Conservation (phyloP, 1,284 basidiomycete species). For the Gomphus sp. region DNA sequence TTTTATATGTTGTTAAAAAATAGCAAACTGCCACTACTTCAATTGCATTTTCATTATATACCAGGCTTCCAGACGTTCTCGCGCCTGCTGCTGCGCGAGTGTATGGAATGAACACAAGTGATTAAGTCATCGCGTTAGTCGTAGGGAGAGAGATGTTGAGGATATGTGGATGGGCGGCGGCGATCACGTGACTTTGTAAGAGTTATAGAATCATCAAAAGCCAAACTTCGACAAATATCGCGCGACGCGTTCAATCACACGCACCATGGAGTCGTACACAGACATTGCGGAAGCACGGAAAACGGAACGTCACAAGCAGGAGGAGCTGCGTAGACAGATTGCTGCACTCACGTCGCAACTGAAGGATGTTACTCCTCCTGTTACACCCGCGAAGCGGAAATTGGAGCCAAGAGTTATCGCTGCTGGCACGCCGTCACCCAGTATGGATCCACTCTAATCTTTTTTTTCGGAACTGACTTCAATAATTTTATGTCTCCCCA, state of each 20-base stretch:
- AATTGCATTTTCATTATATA: too few relatives aligned
- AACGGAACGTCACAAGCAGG: neutral
- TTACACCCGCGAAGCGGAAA: constrained; percentile 42
- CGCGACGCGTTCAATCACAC: neutral
- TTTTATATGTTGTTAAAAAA: too few relatives aligned
- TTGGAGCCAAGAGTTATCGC: constrained; percentile 32
- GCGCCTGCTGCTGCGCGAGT: too few relatives aligned
- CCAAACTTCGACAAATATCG: neutral
- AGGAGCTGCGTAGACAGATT: constrained; percentile 34
- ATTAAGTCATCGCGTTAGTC: too few relatives aligned
- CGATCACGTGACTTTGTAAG: too few relatives aligned
- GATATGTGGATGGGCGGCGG: too few relatives aligned
- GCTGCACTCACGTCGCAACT: constrained; percentile 34
- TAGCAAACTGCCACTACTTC: too few relatives aligned
- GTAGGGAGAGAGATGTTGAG: too few relatives aligned
- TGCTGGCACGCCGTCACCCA: constrained; percentile 62
- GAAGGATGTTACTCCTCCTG: constrained; percentile 19
- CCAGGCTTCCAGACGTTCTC: too few relatives aligned
- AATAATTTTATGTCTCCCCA: too few relatives aligned
- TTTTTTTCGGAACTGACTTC: too few relatives aligned
- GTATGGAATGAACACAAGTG: too few relatives aligned
- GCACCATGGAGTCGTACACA: constrained; percentile 13
- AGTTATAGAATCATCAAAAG: neutral
- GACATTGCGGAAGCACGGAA: neutral
- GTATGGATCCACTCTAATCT: constrained; percentile 25